Percentiles rank a stretch among this genome's conserved stretches.
These are phyloP conservation scores for Fusarium sp. DNA, from an alignment of 2,329 filamentous ascomycete genomes.

Conservation along the genomic window DNA sequence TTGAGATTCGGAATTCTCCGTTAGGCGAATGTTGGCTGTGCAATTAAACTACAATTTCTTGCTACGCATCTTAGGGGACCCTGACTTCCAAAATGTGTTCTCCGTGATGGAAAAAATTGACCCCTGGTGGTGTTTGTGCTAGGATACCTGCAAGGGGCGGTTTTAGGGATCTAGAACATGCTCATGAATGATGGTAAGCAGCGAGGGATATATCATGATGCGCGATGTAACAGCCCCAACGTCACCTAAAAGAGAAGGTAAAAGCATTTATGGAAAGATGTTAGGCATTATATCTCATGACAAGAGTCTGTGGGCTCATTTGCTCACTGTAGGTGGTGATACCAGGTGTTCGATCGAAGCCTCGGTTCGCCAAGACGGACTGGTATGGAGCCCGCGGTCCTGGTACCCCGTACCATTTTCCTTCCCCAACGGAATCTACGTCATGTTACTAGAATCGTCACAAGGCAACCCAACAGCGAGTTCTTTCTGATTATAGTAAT, in stretches of 20 bases:
- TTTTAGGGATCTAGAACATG: conserved; percentile 9
- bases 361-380: conserved; percentile 29
- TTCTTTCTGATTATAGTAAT: conserved; percentile 22
- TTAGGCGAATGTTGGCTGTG: conserved; percentile 52
- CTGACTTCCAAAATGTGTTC: conserved; percentile 2
- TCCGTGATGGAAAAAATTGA: conserved; percentile 23
- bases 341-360: conserved; percentile 34
- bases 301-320: conserved; percentile 10
- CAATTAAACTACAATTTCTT: conserved; percentile 48
- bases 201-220: conserved; percentile 22
- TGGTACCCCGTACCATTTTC: conserved; percentile 26
- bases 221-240: background rate
- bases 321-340: conserved; percentile 12
- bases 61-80: conserved; percentile 2
- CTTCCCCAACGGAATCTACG: conserved; percentile 49
- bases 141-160: conserved; percentile 27
- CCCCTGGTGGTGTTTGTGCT: conserved; percentile 21
- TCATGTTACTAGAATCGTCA: conserved; percentile 47
- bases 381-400: conserved; percentile 16
- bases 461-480: conserved; percentile 40
- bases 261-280: background rate
- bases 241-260: conserved; percentile 8
- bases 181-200: conserved; percentile 18
- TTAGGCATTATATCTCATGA: conserved; percentile 4
- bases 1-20: conserved; percentile 53